phyloP scores from a whole-genome alignment of 257 asterid species.

The Solanum phureja region DNA sequence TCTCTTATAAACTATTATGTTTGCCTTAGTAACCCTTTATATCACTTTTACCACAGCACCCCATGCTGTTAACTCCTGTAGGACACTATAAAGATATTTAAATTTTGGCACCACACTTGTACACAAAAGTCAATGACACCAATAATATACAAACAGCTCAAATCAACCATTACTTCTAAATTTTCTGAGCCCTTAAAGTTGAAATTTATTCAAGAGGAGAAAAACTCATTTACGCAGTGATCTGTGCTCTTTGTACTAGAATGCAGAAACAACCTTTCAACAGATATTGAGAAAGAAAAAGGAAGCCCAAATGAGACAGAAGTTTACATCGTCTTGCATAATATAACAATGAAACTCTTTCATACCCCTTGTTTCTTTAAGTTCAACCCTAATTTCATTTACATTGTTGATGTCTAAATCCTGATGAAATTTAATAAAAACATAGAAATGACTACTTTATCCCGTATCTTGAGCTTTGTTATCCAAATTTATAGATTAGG shows the following conservation, averaged over 20 bases:
- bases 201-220: background rate
- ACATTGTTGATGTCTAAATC: background rate
- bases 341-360: background rate
- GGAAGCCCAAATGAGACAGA: background rate
- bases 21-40: background rate
- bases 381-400: background rate
- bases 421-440: background rate
- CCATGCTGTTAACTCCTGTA: background rate
- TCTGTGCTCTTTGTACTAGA: background rate
- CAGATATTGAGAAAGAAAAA: background rate
- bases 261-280: background rate
- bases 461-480: background rate
- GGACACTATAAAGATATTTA: background rate
- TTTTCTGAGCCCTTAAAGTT: background rate
- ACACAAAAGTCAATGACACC: background rate
- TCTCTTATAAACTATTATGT: background rate
- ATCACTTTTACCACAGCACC: background rate
- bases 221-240: background rate
- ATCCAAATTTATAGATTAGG: background rate
- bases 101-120: background rate
- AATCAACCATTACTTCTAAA: background rate
- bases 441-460: background rate
- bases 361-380: background rate
- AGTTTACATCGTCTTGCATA: background rate
- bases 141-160: background rate